Evolutionary conservation across 2,329 filamentous ascomycete species (phyloP).

Genomic region (Fusarium agapanthi): DNA sequence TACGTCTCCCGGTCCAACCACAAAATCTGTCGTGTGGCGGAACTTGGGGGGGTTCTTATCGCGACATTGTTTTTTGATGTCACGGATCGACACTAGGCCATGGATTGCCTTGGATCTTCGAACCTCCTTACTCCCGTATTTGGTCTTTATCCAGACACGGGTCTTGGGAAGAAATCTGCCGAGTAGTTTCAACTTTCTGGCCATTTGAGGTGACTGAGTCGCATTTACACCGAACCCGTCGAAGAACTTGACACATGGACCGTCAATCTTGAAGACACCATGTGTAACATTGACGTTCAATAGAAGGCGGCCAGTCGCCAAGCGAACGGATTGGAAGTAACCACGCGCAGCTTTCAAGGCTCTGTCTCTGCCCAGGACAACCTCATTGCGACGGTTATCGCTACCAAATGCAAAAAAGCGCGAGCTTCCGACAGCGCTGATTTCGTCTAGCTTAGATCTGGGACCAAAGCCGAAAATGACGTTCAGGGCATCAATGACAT

Average conservation of each 20-base stretch:
- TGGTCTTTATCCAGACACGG: constrained; percentile 48
- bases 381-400: constrained; percentile 32
- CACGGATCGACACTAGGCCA: constrained; percentile 40
- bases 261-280: constrained; percentile 58
- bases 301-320: constrained; percentile 62
- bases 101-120: constrained; percentile 44
- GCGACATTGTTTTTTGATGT: constrained; percentile 25
- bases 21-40: constrained; percentile 36
- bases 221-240: constrained; percentile 31
- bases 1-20: constrained; percentile 45
- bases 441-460: constrained; percentile 46
- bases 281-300: constrained; percentile 66
- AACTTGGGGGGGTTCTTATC: constrained; percentile 38
- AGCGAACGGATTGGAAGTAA: constrained; percentile 64
- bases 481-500: constrained; percentile 60
- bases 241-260: constrained; percentile 50
- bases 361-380: constrained; percentile 42
- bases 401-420: constrained; percentile 58
- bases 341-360: constrained; percentile 57
- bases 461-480: constrained; percentile 59
- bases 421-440: constrained; percentile 55
- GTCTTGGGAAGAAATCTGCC: constrained; percentile 52
- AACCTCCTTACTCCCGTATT: constrained; percentile 44
- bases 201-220: not conserved
- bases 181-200: constrained; percentile 41